Evolutionary conservation across 176 grass and related monocot genomes (phyloP), one percentile per base, ranked within the genome.

Genomic region (Coix lacrymajobi): DNA sequence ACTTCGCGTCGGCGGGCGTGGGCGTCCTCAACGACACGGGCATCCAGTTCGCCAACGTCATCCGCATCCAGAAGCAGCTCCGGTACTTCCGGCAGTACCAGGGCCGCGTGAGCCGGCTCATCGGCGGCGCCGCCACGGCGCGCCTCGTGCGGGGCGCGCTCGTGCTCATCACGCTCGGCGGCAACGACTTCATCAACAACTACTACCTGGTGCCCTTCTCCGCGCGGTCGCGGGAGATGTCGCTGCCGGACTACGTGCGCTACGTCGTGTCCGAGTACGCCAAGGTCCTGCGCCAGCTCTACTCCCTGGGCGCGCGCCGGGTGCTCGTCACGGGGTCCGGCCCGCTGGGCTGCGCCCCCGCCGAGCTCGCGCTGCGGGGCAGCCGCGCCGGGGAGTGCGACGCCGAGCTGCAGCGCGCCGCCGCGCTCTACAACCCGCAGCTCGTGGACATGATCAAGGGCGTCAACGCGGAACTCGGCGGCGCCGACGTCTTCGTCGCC

Each of bases 141-240:
- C 43, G 43, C 76, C 79, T 86, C 29, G 92, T 94, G 19, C 24
- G 43, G 32, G 10, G 74, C 25, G 92, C 83, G 19, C 89, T 94
- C 11, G 92, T 91, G 62, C 80, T 91, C 83, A 89, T 94, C 48
- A 91, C 89, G 0, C 86, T 91, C 0, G 86, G 89, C 24, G 89
- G 89, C 69, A 94, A 94, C 68, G 86, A 94, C 73, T 94, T 91
- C 76, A 73, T 94, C 19, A 94, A 94, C 92, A 94, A 94, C 85
- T 94, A 94, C 84, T 94, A 89, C 89, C 84, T 94, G 43, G 32
- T 94, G 28, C 92, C 92, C 24, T 94, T 81, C 82, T 94, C 92
- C 1, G 76, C 36, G 14, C 65, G 88, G 38, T 91, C 88, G 24
- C 75, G 88, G 2, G 65, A 94, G 71, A 84, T 94, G 65, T 3